Percentiles rank a stretch among this genome's conserved stretches.
These are phyloP conservation scores for Tetrapisispora namnaoensis DNA, from an alignment of 805 yeast species.

Conservation along the genomic window DNA sequence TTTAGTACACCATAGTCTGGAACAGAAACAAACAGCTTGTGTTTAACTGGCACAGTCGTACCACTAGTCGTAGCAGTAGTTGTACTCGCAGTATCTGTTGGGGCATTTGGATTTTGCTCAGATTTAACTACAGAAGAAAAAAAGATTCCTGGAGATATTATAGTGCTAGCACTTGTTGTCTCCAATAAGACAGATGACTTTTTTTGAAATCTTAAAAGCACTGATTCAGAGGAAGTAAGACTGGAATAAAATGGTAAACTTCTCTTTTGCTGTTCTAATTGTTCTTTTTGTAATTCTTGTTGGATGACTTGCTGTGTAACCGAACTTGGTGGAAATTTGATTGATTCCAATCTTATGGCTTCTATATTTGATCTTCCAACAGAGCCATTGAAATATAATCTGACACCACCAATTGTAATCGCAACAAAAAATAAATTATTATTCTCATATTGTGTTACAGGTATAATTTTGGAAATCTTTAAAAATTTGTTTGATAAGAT, in stretches of 20 bases:
- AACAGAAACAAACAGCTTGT: conserved; percentile 59
- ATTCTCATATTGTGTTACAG: conserved; percentile 48
- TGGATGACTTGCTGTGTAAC: conserved; percentile 25
- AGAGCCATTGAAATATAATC: conserved; percentile 48
- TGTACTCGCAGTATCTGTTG: conserved; percentile 12
- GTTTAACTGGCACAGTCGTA: conserved; percentile 7
- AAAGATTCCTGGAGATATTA: conserved; percentile 81
- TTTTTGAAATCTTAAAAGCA: conserved; percentile 41
- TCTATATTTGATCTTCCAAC: conserved; percentile 28
- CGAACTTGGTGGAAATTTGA: conserved; percentile 55
- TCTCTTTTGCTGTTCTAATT: conserved; percentile 31
- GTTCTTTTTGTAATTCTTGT: conserved; percentile 31
- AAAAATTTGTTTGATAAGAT: conserved; percentile 46
- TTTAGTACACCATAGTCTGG: conserved; percentile 81
- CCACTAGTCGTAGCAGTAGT: conserved; percentile 2
- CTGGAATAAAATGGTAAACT: conserved; percentile 22
- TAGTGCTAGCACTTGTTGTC: conserved; percentile 46
- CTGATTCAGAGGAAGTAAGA: conserved; percentile 24
- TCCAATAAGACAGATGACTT: conserved; percentile 45
- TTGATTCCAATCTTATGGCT: conserved; percentile 37
- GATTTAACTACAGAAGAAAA: conserved; percentile 47
- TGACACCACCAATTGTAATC: conserved; percentile 72
- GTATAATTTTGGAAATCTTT: conserved; percentile 42
- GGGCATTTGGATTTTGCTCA: conserved; percentile 10
- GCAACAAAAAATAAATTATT: conserved; percentile 65